phyloP scores from a whole-genome alignment of 352 stramenopile genomes.

The Phytophthora boehmeriae region DNA sequence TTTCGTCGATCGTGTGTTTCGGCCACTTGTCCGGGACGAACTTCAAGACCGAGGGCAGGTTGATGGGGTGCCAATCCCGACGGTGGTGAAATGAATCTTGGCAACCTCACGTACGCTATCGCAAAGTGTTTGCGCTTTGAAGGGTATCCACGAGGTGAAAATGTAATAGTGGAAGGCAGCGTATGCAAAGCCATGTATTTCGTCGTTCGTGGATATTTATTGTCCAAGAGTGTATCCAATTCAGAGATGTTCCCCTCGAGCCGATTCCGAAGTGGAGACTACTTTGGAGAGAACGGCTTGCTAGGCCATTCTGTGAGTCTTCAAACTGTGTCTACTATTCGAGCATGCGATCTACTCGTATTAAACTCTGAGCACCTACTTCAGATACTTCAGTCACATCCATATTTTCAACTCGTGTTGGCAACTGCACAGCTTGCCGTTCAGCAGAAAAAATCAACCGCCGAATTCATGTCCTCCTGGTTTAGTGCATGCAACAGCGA shows the following conservation, averaged over 20 bases:
- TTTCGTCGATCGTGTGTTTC: conserved; percentile 54
- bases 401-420: conserved; percentile 52
- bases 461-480: conserved; percentile 34
- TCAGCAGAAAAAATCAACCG: conserved; percentile 33
- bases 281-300: conserved; percentile 60
- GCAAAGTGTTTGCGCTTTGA: conserved; percentile 64
- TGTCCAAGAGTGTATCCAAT: conserved; percentile 58
- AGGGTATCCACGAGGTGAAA: conserved; percentile 63
- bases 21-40: conserved; percentile 31
- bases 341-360: conserved; percentile 66
- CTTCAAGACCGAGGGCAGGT: conserved; percentile 4
- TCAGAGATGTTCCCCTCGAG: conserved; percentile 49
- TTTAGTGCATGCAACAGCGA: conserved; percentile 6
- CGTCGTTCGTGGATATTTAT: conserved; percentile 60
- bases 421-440: conserved; percentile 50
- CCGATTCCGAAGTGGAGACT: conserved; percentile 54
- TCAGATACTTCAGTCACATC: conserved; percentile 38
- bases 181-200: conserved; percentile 75
- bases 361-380: conserved; percentile 56
- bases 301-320: conserved; percentile 62
- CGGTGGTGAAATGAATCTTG: conserved; percentile 13
- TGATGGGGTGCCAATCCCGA: not conserved
- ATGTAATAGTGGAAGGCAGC: conserved; percentile 62
- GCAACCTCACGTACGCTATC: conserved; percentile 46
- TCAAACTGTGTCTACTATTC: conserved; percentile 54